phyloP scores from a whole-genome alignment of 805 yeast genomes.

The Starmera dryadoides region DNA sequence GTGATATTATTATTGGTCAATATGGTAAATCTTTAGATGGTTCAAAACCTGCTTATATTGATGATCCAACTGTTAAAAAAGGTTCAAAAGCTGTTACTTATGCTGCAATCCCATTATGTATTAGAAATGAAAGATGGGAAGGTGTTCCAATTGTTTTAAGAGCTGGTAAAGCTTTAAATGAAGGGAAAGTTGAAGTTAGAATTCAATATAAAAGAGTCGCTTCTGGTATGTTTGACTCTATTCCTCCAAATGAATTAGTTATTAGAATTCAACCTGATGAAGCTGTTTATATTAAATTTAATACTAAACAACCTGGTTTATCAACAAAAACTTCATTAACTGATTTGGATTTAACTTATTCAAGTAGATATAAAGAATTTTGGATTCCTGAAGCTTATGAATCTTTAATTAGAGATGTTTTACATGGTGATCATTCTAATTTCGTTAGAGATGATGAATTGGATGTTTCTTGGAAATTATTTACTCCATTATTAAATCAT shows the following conservation, averaged over 20 bases:
- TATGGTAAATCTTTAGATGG: slow-evolving; percentile 83
- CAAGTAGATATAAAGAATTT: slow-evolving; percentile 73
- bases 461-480: slow-evolving; percentile 86
- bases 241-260: slow-evolving; percentile 89
- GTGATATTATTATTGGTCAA: slow-evolving; percentile 81
- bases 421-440: slow-evolving; percentile 91
- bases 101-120: slow-evolving; percentile 75
- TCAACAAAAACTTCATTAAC: slow-evolving; percentile 76
- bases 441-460: slow-evolving; percentile 97
- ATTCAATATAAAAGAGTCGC: slow-evolving; percentile 86
- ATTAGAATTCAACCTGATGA: slow-evolving; percentile 92
- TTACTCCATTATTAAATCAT: slow-evolving; percentile 82
- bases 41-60: slow-evolving; percentile 80
- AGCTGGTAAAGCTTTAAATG: slow-evolving; percentile 97
- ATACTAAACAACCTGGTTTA: slow-evolving; percentile 90
- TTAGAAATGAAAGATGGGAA: slow-evolving; percentile 94
- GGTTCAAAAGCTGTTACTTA: slow-evolving; percentile 86
- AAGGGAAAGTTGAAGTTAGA: slow-evolving; percentile 91
- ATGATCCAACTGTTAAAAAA: slow-evolving; percentile 81
- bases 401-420: slow-evolving; percentile 85
- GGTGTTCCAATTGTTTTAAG: slow-evolving; percentile 94
- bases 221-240: slow-evolving; percentile 69
- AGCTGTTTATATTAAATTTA: slow-evolving; percentile 88
- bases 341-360: slow-evolving; percentile 85
- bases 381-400: slow-evolving; percentile 99